These are phyloP conservation scores for Forsythia viridissima DNA, from an alignment of 257 asterid genomes.

Conservation along the genomic window DNA sequence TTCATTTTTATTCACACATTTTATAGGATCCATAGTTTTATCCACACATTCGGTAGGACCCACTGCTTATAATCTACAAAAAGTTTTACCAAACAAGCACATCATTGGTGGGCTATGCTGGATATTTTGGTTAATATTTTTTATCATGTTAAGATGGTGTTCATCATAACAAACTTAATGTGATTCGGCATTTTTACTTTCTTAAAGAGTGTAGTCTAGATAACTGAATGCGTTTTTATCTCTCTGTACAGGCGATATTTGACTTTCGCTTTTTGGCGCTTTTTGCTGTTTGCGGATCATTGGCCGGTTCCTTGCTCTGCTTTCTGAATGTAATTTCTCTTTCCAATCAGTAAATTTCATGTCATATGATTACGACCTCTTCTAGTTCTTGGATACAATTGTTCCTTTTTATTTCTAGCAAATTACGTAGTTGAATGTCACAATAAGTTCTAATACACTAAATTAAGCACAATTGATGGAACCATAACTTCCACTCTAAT, in stretches of 20 bases:
- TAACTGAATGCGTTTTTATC: constrained; percentile 4
- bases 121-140: background rate
- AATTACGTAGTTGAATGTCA: background rate
- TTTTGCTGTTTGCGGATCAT: constrained; percentile 78
- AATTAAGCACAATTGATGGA: background rate
- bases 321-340: constrained; percentile 72
- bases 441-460: background rate
- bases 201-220: background rate
- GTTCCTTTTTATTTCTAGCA: background rate
- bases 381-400: background rate
- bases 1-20: no score
- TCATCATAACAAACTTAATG: background rate
- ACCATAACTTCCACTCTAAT: background rate
- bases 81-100: no score
- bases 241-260: constrained; percentile 59
- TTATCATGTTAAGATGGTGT: background rate
- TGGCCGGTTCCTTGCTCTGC: constrained; percentile 91
- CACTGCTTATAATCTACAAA: no score
- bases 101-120: background rate
- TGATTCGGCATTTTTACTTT: background rate
- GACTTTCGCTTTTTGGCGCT: constrained; percentile 91
- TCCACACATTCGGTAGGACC: no score
- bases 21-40: no score
- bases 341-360: background rate
- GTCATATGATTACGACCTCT: background rate